Conservation (phyloP, 2,329 filamentous ascomycete genomes). For the Macroventuria anomochaeta region DNA sequence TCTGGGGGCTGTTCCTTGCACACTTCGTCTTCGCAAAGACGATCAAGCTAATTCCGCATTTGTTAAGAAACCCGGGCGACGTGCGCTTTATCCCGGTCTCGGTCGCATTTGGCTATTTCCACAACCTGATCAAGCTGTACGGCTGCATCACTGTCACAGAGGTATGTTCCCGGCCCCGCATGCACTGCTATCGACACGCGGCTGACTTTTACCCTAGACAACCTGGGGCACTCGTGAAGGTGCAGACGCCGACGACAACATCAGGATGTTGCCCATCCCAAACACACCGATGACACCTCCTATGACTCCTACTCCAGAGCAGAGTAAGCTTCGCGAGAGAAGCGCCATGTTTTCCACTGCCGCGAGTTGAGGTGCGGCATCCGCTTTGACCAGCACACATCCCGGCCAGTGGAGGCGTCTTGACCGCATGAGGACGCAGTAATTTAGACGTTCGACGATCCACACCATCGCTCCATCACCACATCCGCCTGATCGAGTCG, state of each 20-base stretch:
- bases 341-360: slow-evolving; percentile 35
- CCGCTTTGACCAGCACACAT: slow-evolving; percentile 29
- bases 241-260: slow-evolving; percentile 73
- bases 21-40: slow-evolving; percentile 80
- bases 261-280: slow-evolving; percentile 49
- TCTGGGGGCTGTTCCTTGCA: slow-evolving; percentile 43
- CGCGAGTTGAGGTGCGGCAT: slow-evolving; percentile 38
- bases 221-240: slow-evolving; percentile 95
- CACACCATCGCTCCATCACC: slow-evolving; percentile 31
- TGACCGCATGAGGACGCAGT: slow-evolving; percentile 37
- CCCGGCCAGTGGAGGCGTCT: slow-evolving; percentile 31
- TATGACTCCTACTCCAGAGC: slow-evolving; percentile 41
- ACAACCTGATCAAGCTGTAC: slow-evolving; percentile 90
- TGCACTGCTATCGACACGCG: slow-evolving; percentile 27
- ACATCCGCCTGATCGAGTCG: slow-evolving; percentile 26
- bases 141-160: slow-evolving; percentile 73
- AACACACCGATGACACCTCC: slow-evolving; percentile 44
- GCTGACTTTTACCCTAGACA: slow-evolving; percentile 64
- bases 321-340: slow-evolving; percentile 47
- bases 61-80: slow-evolving; percentile 82
- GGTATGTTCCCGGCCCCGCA: slow-evolving; percentile 36
- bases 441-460: slow-evolving; percentile 47
- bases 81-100: slow-evolving; percentile 82
- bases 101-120: slow-evolving; percentile 89
- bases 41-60: slow-evolving; percentile 87